Conservation (phyloP, 75 land plant species). For the Selaginella tamariscina region DNA sequence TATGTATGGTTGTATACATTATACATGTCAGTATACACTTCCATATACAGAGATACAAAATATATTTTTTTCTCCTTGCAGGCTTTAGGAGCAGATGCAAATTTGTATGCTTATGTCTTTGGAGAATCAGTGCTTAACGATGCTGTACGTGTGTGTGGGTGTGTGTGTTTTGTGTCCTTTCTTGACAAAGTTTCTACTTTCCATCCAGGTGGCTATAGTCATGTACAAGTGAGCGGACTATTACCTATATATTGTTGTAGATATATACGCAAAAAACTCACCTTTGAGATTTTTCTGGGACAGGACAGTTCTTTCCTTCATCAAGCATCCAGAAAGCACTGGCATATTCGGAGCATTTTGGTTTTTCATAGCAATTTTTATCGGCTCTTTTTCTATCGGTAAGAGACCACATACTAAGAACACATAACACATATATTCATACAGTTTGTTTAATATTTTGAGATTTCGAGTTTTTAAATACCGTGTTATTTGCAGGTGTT, state of each 20-base stretch:
- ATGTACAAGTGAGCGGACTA: constrained; percentile 27
- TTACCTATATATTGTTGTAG: too few species aligned
- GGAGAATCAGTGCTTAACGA: constrained; percentile 33
- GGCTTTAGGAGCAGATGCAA: constrained; percentile 26
- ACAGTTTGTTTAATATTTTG: too few species aligned
- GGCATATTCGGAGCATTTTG: constrained; percentile 19
- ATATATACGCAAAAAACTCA: background rate
- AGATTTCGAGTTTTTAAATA: too few species aligned
- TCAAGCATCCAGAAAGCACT: constrained; percentile 10
- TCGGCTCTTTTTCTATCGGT: constrained; percentile 32
- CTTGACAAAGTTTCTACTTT: background rate
- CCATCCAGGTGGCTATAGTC: constrained; percentile 27
- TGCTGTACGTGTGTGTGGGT: constrained; percentile 29
- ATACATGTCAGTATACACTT: too few species aligned
- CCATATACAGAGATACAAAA: background rate
- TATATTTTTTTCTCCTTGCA: constrained; percentile 8
- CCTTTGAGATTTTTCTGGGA: background rate
- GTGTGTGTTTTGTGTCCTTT: background rate
- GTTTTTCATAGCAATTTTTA: constrained; percentile 21
- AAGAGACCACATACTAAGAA: too few species aligned
- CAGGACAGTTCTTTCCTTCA: constrained; percentile 28
- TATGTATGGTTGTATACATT: too few species aligned
- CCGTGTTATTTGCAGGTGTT: constrained; percentile 17
- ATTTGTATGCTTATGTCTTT: constrained; percentile 32
- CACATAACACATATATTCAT: too few species aligned